Evolutionary conservation across 208 protist genomes (phyloP).

Genomic region (Trypanosoma brucei): DNA sequence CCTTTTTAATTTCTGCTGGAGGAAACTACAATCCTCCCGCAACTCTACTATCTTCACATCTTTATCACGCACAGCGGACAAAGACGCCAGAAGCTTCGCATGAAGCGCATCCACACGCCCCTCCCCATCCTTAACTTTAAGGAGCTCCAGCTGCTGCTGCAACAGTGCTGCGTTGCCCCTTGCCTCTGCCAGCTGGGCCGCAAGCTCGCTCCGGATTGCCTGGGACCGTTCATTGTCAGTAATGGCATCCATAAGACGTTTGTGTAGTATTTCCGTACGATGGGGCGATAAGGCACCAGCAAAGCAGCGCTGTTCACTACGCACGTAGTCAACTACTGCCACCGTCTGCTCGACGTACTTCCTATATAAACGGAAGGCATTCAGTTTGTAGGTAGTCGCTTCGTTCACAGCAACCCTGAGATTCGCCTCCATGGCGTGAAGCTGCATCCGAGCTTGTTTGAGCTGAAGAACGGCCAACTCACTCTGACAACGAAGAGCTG

Average conservation of each 20-base stretch:
- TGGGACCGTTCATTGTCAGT: slow-evolving; percentile 36
- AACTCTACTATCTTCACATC: slow-evolving; percentile 52
- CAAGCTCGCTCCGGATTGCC: slow-evolving; percentile 34
- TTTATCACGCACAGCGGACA: slow-evolving; percentile 43
- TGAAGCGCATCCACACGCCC: slow-evolving; percentile 45
- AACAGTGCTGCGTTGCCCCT: slow-evolving; percentile 41
- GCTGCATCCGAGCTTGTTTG: slow-evolving; percentile 64
- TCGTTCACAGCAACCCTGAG: slow-evolving; percentile 83
- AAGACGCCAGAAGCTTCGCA: slow-evolving; percentile 35
- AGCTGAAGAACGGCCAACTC: slow-evolving; percentile 75
- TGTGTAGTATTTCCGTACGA: slow-evolving; percentile 64
- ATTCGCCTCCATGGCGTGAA: slow-evolving; percentile 83
- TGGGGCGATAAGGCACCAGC: slow-evolving; percentile 62
- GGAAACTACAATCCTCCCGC: slow-evolving; percentile 53
- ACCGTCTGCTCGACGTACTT: slow-evolving; percentile 75
- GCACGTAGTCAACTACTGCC: slow-evolving; percentile 73
- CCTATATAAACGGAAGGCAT: slow-evolving; percentile 79
- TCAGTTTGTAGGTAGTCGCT: slow-evolving; percentile 76
- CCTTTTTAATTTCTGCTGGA: slow-evolving; percentile 49
- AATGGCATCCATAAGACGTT: slow-evolving; percentile 41
- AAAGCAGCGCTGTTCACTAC: slow-evolving; percentile 52
- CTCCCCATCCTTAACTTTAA: slow-evolving; percentile 27
- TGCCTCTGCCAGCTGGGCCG: slow-evolving; percentile 53
- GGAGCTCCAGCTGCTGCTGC: slow-evolving; percentile 55
- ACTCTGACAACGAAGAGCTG: slow-evolving; percentile 65